Percentiles rank a stretch among this genome's conserved stretches.
These are phyloP conservation scores for Boletus reticulatus DNA, from an alignment of 768 basidiomycete genomes.

Conservation along the genomic window DNA sequence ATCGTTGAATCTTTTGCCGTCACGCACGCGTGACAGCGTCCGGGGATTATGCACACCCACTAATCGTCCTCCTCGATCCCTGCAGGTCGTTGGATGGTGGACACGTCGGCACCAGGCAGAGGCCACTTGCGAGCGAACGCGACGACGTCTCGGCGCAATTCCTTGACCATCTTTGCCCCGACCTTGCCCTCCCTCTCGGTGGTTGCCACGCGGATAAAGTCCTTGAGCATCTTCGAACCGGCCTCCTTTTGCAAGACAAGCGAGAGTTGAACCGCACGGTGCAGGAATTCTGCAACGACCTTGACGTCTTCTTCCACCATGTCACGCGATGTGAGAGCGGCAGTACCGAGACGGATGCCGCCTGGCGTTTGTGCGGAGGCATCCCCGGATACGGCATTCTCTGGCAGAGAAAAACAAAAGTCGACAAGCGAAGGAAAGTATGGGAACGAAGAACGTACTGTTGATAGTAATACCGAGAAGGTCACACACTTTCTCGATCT, in stretches of 20 bases:
- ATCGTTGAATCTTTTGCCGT: conserved; percentile 56
- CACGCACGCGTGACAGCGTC: background rate
- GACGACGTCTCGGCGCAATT: conserved; percentile 77
- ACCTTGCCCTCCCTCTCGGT: conserved; percentile 64
- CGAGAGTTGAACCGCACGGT: conserved; percentile 91
- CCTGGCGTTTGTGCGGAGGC: conserved; percentile 94
- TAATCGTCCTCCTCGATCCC: conserved; percentile 59
- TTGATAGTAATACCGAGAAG: conserved; percentile 95
- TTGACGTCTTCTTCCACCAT: conserved; percentile 89
- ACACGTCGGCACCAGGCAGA: conserved; percentile 76
- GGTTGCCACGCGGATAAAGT: conserved; percentile 85
- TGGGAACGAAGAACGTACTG: conserved; percentile 49
- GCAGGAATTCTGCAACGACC: conserved; percentile 84
- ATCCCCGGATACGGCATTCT: conserved; percentile 97
- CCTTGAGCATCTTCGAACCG: conserved; percentile 91
- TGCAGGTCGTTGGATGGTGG: conserved; percentile 50
- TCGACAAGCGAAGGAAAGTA: background rate
- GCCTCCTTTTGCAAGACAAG: conserved; percentile 91
- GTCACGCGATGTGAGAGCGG: conserved; percentile 91
- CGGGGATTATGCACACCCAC: background rate
- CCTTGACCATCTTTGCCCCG: conserved; percentile 66
- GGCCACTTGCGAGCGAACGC: conserved; percentile 88
- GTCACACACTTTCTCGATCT: conserved; percentile 98
- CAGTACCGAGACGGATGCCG: conserved; percentile 94
- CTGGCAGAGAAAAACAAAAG: conserved; percentile 33